Conservation (phyloP, 768 basidiomycete species). For the Austroboletus festivus region DNA sequence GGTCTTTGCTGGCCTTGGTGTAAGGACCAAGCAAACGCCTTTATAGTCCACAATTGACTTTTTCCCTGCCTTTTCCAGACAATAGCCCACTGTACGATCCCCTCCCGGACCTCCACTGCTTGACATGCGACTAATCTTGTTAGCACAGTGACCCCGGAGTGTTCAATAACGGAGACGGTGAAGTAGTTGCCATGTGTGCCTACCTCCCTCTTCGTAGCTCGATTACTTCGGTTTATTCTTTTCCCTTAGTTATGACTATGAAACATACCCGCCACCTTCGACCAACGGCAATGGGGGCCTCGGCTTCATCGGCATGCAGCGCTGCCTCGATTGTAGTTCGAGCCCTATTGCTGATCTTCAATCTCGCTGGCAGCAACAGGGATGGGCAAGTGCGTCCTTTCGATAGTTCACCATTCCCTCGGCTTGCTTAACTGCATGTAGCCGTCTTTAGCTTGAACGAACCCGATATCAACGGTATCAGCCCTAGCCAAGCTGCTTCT, state of each 20-base stretch:
- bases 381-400: constrained; percentile 30
- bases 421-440: background rate
- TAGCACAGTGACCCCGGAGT: constrained; percentile 26
- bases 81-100: constrained; percentile 30
- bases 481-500: constrained; percentile 29
- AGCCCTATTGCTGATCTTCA: constrained; percentile 33
- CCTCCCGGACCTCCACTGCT: too few relatives aligned
- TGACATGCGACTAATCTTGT: too few relatives aligned
- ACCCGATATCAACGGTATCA: constrained; percentile 32
- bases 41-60: background rate
- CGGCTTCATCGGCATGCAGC: constrained; percentile 39
- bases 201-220: too few relatives aligned
- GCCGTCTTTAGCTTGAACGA: constrained; percentile 38
- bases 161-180: constrained; percentile 31
- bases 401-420: background rate
- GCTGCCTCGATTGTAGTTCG: constrained; percentile 35
- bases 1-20: constrained; percentile 39
- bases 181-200: constrained; percentile 35
- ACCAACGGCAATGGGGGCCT: constrained; percentile 37
- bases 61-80: constrained; percentile 13
- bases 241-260: constrained; percentile 34
- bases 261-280: constrained; percentile 35
- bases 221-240: background rate
- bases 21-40: constrained; percentile 3
- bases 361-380: constrained; percentile 31